Evolutionary conservation across 352 stramenopile species (phyloP).

Genomic region (Phytophthora ohioensis): DNA sequence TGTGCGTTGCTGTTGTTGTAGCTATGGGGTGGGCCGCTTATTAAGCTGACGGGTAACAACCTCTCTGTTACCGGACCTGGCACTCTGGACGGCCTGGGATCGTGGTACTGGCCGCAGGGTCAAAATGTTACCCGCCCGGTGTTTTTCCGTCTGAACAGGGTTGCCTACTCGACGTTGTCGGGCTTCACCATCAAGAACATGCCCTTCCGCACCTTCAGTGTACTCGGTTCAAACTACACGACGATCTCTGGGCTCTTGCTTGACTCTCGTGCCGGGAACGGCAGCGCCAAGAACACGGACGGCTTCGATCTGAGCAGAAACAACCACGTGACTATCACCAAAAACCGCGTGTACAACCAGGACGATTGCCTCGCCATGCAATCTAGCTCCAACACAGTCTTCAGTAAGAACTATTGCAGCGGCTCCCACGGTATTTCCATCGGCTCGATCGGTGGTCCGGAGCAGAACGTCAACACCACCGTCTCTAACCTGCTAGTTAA

Average conservation of each 20-base stretch:
- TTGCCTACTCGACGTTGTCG: conserved; percentile 27
- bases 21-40: conserved; percentile 38
- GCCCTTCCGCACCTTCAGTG: conserved; percentile 34
- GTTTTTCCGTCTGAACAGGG: conserved; percentile 14
- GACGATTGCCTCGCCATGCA: conserved; percentile 27
- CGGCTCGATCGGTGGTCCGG: conserved; percentile 38
- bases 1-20: neutral
- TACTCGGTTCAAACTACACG: conserved; percentile 28
- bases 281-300: conserved; percentile 24
- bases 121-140: conserved; percentile 23
- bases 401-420: conserved; percentile 29
- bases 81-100: conserved; percentile 39
- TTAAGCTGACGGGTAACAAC: conserved; percentile 28
- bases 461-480: conserved; percentile 25
- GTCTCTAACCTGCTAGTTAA: conserved; percentile 31
- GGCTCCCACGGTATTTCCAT: conserved; percentile 42
- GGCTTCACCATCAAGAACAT: conserved; percentile 45
- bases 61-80: conserved; percentile 32
- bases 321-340: conserved; percentile 18
- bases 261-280: conserved; percentile 14
- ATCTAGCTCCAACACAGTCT: conserved; percentile 29
- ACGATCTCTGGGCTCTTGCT: conserved; percentile 16
- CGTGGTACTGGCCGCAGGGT: conserved; percentile 45
- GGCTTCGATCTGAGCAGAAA: conserved; percentile 23
- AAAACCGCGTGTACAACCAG: conserved; percentile 26